phyloP scores from a whole-genome alignment of 2,329 filamentous ascomycete species.

The Talaromyces sp. region DNA sequence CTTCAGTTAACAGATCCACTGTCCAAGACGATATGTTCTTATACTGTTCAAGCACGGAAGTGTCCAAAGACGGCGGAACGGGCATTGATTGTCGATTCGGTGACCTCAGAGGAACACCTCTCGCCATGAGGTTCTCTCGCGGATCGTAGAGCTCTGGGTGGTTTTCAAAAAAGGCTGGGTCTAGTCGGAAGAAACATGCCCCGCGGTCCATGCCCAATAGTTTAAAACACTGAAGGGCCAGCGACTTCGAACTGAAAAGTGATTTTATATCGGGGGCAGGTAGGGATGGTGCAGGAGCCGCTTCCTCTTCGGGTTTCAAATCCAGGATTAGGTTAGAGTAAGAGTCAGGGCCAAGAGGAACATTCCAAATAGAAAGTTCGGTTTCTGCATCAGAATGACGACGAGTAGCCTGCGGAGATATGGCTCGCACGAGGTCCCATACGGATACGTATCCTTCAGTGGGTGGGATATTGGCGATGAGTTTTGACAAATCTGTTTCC shows the following conservation, averaged over 20 bases:
- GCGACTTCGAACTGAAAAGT: neutral
- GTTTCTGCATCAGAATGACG: too few species aligned
- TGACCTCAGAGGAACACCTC: neutral
- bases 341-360: too few species aligned
- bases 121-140: neutral
- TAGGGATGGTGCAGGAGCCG: neutral
- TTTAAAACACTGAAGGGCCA: neutral
- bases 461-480: neutral
- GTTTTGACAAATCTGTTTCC: neutral
- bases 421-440: neutral
- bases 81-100: too few species aligned
- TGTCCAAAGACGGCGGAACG: too few species aligned
- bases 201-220: neutral
- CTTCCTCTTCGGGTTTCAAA: neutral
- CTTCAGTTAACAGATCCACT: too few species aligned
- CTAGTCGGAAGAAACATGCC: neutral
- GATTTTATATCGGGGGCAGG: neutral
- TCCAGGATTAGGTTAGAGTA: too few species aligned
- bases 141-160: neutral
- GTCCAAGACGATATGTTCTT: too few species aligned
- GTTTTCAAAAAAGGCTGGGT: neutral
- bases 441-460: neutral
- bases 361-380: too few species aligned
- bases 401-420: neutral
- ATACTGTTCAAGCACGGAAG: too few species aligned